phyloP scores from a whole-genome alignment of 495 filamentous ascomycete genomes.

The Astrothelium subdiscretum region DNA sequence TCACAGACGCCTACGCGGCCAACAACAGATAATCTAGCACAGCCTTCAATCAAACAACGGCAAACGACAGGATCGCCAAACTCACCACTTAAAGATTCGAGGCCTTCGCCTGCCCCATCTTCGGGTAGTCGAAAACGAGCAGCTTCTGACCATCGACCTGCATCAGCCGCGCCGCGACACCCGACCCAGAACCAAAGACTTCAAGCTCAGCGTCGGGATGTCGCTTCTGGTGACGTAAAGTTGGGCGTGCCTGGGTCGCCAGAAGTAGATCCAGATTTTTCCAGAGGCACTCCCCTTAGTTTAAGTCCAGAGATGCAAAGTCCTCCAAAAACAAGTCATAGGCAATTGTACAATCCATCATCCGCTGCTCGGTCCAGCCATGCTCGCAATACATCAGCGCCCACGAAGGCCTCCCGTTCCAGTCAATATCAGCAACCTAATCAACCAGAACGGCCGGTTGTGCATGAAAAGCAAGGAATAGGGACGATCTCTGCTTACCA shows the following conservation, averaged over 20 bases:
- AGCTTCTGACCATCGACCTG: background rate
- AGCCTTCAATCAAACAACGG: background rate
- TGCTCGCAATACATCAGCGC: background rate
- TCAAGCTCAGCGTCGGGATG: background rate
- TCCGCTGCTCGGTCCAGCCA: background rate
- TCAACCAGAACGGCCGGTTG: background rate
- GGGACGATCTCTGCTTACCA: background rate
- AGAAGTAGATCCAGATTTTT: background rate
- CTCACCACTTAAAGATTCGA: background rate
- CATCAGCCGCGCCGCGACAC: background rate
- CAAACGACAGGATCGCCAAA: background rate
- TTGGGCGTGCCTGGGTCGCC: background rate
- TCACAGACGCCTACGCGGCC: background rate
- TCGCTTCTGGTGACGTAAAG: background rate
- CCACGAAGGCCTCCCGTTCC: background rate
- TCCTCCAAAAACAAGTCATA: background rate
- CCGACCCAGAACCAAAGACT: background rate
- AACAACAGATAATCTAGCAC: background rate
- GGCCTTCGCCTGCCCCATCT: background rate
- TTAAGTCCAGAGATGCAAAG: background rate
- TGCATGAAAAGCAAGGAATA: background rate
- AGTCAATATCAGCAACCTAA: background rate
- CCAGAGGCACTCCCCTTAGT: background rate
- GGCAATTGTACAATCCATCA: background rate
- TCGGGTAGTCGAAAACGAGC: background rate